Conservation (phyloP, 768 basidiomycete species). For the Mrakia blollopis region DNA sequence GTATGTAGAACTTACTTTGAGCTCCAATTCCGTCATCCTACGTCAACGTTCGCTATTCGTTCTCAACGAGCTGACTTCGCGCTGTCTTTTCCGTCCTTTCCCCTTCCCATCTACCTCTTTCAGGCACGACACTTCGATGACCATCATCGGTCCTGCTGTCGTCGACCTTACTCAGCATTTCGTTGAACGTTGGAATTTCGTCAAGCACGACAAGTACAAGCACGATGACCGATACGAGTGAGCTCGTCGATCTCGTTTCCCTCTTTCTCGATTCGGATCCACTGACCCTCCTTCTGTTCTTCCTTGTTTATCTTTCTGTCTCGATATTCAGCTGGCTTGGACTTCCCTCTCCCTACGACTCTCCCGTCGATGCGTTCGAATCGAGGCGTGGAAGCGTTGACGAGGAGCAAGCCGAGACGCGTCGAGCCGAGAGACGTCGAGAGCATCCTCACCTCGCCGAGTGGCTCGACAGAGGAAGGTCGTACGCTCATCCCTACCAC, state of each 20-base stretch:
- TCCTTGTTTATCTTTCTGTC: no score
- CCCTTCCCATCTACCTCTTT: no score
- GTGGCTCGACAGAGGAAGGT: slow-evolving; percentile 37
- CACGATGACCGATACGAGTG: slow-evolving; percentile 42
- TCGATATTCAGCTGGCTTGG: slow-evolving; percentile 37
- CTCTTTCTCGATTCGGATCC: no score
- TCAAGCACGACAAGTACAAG: slow-evolving; percentile 67
- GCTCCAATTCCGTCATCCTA: no score
- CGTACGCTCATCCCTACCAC: slow-evolving; percentile 45
- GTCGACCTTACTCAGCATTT: slow-evolving; percentile 93
- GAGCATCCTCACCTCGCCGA: slow-evolving; percentile 43
- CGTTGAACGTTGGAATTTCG: slow-evolving; percentile 71
- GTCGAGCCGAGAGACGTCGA: slow-evolving; percentile 34
- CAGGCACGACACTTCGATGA: slow-evolving; percentile 80
- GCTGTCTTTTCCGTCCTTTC: no score
- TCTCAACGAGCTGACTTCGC: no score
- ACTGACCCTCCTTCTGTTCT: no score
- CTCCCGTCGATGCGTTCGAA: slow-evolving; percentile 2
- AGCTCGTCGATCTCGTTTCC: no score
- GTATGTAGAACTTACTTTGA: no score
- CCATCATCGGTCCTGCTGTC: slow-evolving; percentile 70
- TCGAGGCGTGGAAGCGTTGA: slow-evolving; percentile 28
- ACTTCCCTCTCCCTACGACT: slow-evolving; percentile 37
- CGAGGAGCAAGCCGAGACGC: slow-evolving; percentile 36
- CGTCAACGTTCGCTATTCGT: no score